Evolutionary conservation across 352 stramenopile species (phyloP).

Genomic region (Globisporangium recalcitrans): DNA sequence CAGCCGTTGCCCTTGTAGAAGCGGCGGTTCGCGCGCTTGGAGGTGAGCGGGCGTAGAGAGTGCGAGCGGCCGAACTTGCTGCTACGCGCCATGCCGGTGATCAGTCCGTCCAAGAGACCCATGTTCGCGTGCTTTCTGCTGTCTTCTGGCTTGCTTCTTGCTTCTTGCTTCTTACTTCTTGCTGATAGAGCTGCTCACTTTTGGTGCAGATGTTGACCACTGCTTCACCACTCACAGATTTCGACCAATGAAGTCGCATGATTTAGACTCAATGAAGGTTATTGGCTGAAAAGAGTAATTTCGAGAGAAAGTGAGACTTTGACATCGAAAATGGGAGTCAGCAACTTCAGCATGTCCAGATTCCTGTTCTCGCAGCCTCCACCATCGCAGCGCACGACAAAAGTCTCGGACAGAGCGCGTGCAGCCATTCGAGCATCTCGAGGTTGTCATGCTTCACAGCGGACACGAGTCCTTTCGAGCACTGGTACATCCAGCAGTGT

Average conservation of each 20-base stretch:
- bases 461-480: too few relatives aligned
- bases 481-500: too few relatives aligned
- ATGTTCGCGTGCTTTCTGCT: slow-evolving; percentile 22
- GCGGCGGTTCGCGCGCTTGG: slow-evolving; percentile 91
- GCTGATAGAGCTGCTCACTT: background rate
- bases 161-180: background rate
- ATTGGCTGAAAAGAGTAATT: slow-evolving; percentile 13
- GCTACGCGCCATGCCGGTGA: slow-evolving; percentile 63
- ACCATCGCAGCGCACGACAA: too few relatives aligned
- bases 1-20: slow-evolving; percentile 96
- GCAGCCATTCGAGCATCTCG: too few relatives aligned
- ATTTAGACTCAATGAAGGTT: too few relatives aligned
- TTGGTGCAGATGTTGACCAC: slow-evolving; percentile 1
- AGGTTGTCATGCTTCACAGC: too few relatives aligned
- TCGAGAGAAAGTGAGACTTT: background rate
- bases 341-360: too few relatives aligned
- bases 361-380: too few relatives aligned
- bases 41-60: slow-evolving; percentile 86
- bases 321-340: slow-evolving; percentile 3
- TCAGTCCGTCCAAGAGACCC: slow-evolving; percentile 73
- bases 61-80: slow-evolving; percentile 85
- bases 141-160: background rate
- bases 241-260: slow-evolving; percentile 10
- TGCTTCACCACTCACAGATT: slow-evolving; percentile 11
- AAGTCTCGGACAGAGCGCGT: too few relatives aligned